phyloP scores from a whole-genome alignment of 345 rosid genomes.

The Abelmoschus esculentus region DNA sequence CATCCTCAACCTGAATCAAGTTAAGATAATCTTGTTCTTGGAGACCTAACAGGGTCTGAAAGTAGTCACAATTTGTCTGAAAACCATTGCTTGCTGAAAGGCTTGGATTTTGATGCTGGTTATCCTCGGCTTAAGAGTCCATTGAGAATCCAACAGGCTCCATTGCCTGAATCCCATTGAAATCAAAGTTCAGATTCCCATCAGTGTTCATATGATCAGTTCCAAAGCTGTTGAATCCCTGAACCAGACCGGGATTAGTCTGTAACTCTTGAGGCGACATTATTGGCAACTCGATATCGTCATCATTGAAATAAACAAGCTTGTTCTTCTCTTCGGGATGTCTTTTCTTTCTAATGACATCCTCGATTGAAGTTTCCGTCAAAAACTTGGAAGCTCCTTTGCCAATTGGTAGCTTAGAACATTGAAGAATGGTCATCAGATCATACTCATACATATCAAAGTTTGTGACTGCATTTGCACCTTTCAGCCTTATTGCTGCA shows the following conservation, averaged over 20 bases:
- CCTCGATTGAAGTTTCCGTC: neutral
- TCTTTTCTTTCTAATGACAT: neutral
- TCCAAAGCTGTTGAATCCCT: neutral
- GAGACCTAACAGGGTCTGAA: neutral
- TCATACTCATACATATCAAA: too few species aligned
- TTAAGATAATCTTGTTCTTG: neutral
- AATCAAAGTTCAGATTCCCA: too few species aligned
- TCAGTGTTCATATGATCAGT: neutral
- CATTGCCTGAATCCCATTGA: neutral
- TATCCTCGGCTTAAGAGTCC: neutral
- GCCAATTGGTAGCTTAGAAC: too few species aligned
- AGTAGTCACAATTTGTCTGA: neutral
- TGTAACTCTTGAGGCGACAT: neutral
- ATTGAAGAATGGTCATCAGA: too few species aligned
- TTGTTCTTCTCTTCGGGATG: neutral
- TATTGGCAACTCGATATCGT: neutral
- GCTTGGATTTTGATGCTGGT: neutral
- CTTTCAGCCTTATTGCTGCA: slow-evolving; percentile 24
- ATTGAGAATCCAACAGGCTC: too few species aligned
- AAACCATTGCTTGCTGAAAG: neutral
- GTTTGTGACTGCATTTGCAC: slow-evolving; percentile 8
- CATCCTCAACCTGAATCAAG: neutral
- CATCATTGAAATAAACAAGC: neutral
- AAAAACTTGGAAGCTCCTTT: too few species aligned
- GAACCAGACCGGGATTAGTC: neutral